Percentiles rank a stretch among this genome's conserved stretches.
Conservation (phyloP, 2,329 filamentous ascomycete species). For the Phialophora expanda region DNA sequence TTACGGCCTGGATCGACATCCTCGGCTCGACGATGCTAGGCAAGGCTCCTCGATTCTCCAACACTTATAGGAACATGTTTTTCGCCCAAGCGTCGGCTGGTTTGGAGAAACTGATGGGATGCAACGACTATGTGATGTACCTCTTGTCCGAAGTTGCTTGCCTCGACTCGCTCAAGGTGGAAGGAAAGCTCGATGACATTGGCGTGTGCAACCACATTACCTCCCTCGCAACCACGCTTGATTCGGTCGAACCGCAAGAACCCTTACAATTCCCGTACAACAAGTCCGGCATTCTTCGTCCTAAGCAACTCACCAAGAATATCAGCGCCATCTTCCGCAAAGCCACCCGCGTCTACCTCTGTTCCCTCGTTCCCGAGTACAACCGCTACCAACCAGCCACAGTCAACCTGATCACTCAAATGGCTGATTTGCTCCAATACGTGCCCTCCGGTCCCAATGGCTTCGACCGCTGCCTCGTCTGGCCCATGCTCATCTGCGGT, state of each 20-base stretch:
- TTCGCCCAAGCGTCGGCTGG: conserved; percentile 70
- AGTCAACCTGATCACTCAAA: conserved; percentile 75
- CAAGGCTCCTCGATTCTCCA: conserved; percentile 82
- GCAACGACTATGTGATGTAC: conserved; percentile 97
- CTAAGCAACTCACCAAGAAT: conserved; percentile 83
- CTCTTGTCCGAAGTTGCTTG: conserved; percentile 97
- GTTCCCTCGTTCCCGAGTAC: conserved; percentile 89
- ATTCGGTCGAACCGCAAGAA: conserved; percentile 50
- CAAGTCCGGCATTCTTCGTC: conserved; percentile 73
- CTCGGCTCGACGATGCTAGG: conserved; percentile 92
- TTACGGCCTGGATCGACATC: conserved; percentile 96
- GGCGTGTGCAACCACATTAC: conserved; percentile 87
- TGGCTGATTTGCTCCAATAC: conserved; percentile 75
- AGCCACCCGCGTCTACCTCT: conserved; percentile 94
- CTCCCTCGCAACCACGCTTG: conserved; percentile 71
- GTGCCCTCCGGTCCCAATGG: conserved; percentile 82
- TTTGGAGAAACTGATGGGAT: conserved; percentile 92
- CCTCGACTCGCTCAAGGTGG: conserved; percentile 82
- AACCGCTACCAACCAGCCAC: conserved; percentile 75
- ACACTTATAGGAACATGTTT: conserved; percentile 95
- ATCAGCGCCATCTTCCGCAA: conserved; percentile 90
- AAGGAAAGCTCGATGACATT: conserved; percentile 79
- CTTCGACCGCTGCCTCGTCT: conserved; percentile 88
- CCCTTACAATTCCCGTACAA: conserved; percentile 64
- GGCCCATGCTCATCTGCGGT: conserved; percentile 89